A percentile compares a stretch with the other conserved stretches of the same genome.
phyloP scores from a whole-genome alignment of 78 protist species.

The Dictyostelium capitatum region DNA sequence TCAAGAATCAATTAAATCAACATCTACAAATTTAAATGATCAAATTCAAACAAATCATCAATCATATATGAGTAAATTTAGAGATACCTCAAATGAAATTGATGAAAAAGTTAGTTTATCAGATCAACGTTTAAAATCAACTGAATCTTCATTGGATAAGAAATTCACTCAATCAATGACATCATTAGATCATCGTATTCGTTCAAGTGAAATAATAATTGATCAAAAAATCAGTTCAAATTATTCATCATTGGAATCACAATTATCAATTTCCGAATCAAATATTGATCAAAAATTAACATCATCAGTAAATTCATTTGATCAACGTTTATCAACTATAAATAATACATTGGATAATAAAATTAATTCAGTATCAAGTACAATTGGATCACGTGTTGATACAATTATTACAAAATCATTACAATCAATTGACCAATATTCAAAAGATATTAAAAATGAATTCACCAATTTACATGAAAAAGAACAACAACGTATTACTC shows the following conservation, averaged over 20 bases:
- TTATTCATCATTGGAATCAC: slow-evolving; percentile 8
- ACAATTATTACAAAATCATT: not conserved
- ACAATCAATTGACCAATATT: slow-evolving; percentile 29
- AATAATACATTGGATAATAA: slow-evolving; percentile 28
- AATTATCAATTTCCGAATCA: slow-evolving; percentile 2
- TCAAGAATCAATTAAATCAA: not conserved
- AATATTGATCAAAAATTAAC: slow-evolving; percentile 47
- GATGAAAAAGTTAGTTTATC: not conserved
- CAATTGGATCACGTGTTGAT: slow-evolving; percentile 40
- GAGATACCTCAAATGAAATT: slow-evolving; percentile 16
- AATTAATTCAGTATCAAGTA: not conserved
- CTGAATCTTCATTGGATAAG: slow-evolving; percentile 37
- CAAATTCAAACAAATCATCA: slow-evolving; percentile 35
- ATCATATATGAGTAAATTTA: slow-evolving; percentile 7
- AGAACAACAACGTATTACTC: slow-evolving; percentile 18
- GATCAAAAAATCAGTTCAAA: slow-evolving; percentile 5
- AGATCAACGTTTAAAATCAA: slow-evolving; percentile 16
- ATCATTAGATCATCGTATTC: slow-evolving; percentile 16
- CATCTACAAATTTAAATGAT: not conserved
- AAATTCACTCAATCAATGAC: not conserved
- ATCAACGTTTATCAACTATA: slow-evolving; percentile 17
- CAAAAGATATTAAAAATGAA: slow-evolving; percentile 34
- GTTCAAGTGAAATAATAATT: not conserved
- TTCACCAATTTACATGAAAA: slow-evolving; percentile 7
- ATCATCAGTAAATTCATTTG: slow-evolving; percentile 9